Evolutionary conservation across 169 alveolate species (phyloP), one percentile per base, ranked within the genome.

Genomic region (Fabrea salina): DNA sequence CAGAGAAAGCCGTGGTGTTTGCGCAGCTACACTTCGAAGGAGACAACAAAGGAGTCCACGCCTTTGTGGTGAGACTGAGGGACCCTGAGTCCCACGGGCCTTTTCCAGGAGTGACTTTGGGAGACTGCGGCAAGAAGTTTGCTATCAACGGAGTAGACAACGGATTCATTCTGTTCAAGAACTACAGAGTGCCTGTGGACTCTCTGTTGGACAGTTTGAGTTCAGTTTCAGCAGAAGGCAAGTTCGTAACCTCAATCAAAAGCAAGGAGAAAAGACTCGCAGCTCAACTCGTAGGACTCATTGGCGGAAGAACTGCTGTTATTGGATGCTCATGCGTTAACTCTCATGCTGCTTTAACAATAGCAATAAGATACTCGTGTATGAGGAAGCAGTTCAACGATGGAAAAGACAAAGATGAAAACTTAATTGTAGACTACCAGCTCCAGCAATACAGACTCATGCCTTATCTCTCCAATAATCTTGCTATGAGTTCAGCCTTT

Each of bases 41-140:
- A 3, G 66, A 79, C 66, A 72, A 85, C 13, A 43, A 86, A 33
- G 95, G 95, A 3, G 88, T 86, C 40, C 91, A 88, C 61, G 92
- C 87, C 13, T 91, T 91, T 80, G 13, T 80, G 11, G 44, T 72
- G 11, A 39, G 56, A 49, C 47, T 72, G 8, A n/a, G 80, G 27
- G 70, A 72, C 47, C 5, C 19, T 32, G 51, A 72, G n/a, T 11
- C 66, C n/a, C 54, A 32, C 16, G 44, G 27, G 7, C 13, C 81
- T 82, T 49, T 81, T 75, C 90, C 80, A 13, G 87, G 85, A 22
- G 87, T 84, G 0, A 40, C 53, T 25, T 74, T 84, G 22, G 87
- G 77, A 11, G 90, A 84, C 51, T 80, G 85, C 82, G 90, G 90
- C 5, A 8, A 13, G 5, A 79, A 80, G 61, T 32, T 84, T 4